These are phyloP conservation scores for Tulasnella sp. DNA, from an alignment of 768 basidiomycete species.

Conservation along the genomic window DNA sequence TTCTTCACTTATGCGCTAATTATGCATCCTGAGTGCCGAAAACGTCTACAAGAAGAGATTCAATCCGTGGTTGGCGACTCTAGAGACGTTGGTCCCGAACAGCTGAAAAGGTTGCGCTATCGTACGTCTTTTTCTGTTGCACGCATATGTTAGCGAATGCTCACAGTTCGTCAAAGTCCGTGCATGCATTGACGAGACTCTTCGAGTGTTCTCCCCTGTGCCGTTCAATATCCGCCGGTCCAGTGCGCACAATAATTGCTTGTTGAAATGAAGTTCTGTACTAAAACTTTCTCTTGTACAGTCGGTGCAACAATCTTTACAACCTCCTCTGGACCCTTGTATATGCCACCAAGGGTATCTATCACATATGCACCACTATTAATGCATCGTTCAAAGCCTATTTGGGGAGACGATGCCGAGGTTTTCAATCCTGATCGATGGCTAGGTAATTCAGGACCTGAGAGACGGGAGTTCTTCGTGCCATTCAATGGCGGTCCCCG, in stretches of 20 bases:
- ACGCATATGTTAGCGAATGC: slow-evolving; percentile 1
- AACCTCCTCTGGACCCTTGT: slow-evolving; percentile 25
- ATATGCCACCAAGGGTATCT: slow-evolving; percentile 44
- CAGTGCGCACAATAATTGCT: slow-evolving; percentile 25
- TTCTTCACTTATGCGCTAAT: slow-evolving; percentile 8
- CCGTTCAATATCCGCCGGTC: slow-evolving; percentile 57
- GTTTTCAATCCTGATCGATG: slow-evolving; percentile 71
- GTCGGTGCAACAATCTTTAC: slow-evolving; percentile 4
- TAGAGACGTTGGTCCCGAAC: slow-evolving; percentile 42
- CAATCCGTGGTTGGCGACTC: slow-evolving; percentile 19
- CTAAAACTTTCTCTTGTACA: slow-evolving; percentile 17
- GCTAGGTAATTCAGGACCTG: slow-evolving; percentile 29
- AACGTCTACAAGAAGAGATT: slow-evolving; percentile 1
- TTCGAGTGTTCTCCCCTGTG: slow-evolving; percentile 68
- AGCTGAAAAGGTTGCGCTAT: slow-evolving; percentile 49
- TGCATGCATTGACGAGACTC: slow-evolving; percentile 48
- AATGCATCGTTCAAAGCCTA: slow-evolving; percentile 48
- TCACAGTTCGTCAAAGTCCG: slow-evolving; percentile 13
- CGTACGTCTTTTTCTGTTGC: not conserved
- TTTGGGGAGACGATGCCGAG: slow-evolving; percentile 69
- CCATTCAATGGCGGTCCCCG: slow-evolving; percentile 64
- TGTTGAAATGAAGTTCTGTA: slow-evolving; percentile 37
- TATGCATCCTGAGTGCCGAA: slow-evolving; percentile 1
- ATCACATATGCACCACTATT: slow-evolving; percentile 50
- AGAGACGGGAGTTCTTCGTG: slow-evolving; percentile 28